These are phyloP conservation scores for Cucurbita maxima DNA, from an alignment of 306 rosid species.

Conservation along the genomic window DNA sequence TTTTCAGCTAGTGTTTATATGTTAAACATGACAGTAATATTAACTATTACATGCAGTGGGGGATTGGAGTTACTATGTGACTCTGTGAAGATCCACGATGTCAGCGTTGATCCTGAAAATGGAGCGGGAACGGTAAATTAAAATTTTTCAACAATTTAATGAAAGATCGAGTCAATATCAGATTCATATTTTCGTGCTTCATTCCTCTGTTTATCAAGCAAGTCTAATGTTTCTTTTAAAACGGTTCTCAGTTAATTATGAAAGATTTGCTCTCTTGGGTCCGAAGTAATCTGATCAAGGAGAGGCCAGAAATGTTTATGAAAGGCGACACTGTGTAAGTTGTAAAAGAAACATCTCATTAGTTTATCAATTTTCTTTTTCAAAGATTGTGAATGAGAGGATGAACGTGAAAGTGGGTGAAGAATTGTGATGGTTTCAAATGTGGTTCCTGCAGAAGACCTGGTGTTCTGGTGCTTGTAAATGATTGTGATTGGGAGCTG, in stretches of 20 bases:
- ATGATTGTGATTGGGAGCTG: slow-evolving; percentile 95
- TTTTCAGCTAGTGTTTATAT: background rate
- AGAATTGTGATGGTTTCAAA: background rate
- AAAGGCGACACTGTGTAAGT: slow-evolving; percentile 92
- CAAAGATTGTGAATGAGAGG: background rate
- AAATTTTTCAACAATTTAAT: background rate
- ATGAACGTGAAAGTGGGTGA: background rate
- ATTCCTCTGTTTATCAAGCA: background rate
- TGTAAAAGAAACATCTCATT: background rate
- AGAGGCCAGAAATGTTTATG: slow-evolving; percentile 96
- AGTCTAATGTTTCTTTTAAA: background rate
- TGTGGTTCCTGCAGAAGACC: slow-evolving; percentile 59
- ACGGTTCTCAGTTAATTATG: slow-evolving; percentile 43
- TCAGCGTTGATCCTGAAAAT: slow-evolving; percentile 39
- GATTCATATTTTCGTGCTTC: background rate
- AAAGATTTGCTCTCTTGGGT: slow-evolving; percentile 84
- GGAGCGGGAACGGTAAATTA: slow-evolving; percentile 41
- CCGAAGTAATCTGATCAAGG: slow-evolving; percentile 68
- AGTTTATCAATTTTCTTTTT: background rate
- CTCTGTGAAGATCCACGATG: slow-evolving; percentile 69
- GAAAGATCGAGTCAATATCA: background rate
- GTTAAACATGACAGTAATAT: background rate
- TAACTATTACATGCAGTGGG: slow-evolving; percentile 35
- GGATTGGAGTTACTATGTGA: slow-evolving; percentile 89
- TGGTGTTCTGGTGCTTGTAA: slow-evolving; percentile 87